These are phyloP conservation scores for Globisporangium polare DNA, from an alignment of 352 stramenopile genomes.

Conservation along the genomic window DNA sequence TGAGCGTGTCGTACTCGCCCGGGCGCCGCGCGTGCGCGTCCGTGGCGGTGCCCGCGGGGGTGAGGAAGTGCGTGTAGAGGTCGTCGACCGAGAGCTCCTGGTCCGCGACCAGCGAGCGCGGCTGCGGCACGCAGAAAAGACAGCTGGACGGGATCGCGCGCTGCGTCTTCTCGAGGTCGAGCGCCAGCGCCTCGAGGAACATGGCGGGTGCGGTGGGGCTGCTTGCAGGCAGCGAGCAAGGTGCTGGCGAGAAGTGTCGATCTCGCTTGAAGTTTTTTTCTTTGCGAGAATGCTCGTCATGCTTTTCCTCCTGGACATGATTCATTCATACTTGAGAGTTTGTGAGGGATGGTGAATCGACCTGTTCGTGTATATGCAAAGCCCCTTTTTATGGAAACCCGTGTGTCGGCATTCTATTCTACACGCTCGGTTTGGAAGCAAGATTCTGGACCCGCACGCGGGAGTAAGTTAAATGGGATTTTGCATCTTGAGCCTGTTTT, in stretches of 20 bases:
- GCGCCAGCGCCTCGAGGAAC: constrained; percentile 39
- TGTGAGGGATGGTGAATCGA: too few species aligned
- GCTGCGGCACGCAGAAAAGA: constrained; percentile 68
- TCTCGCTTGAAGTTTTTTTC: too few species aligned
- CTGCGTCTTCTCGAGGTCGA: constrained; percentile 48
- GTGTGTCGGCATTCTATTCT: too few species aligned
- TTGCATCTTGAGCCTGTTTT: too few species aligned
- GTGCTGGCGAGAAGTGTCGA: background rate
- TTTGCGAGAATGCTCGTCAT: too few species aligned
- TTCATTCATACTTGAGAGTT: too few species aligned
- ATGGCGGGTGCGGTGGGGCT: background rate
- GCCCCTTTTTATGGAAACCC: too few species aligned
- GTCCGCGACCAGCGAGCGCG: constrained; percentile 48
- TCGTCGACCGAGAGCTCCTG: constrained; percentile 32
- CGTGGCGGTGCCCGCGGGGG: constrained; percentile 15
- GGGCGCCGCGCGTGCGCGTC: constrained; percentile 19
- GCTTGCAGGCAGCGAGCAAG: background rate
- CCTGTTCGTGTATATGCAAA: too few species aligned
- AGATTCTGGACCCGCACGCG: too few species aligned
- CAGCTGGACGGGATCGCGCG: constrained; percentile 40
- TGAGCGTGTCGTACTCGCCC: constrained; percentile 63
- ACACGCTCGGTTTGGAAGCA: too few species aligned
- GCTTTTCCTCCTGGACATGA: too few species aligned
- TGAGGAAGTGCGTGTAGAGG: constrained; percentile 57
- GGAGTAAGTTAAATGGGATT: too few species aligned